Percentiles rank a stretch among this genome's conserved stretches.
Evolutionary conservation across 2,329 filamentous ascomycete species (phyloP).

Genomic region (Xylogone sp.): DNA sequence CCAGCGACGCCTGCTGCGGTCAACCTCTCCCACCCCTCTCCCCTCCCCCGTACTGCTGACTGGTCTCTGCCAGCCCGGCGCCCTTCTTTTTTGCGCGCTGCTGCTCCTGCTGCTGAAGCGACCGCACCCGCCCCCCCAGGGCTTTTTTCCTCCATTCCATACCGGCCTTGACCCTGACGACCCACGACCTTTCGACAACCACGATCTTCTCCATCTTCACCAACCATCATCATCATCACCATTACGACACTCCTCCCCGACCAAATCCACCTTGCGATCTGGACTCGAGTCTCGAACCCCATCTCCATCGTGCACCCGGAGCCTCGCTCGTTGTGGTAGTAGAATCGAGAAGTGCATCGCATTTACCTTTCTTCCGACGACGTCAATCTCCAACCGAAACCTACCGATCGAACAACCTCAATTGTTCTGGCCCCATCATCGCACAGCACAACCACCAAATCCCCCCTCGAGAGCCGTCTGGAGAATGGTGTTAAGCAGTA

Average conservation of each 20-base stretch:
- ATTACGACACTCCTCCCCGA: neutral
- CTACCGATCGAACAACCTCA: neutral
- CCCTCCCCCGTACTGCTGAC: too few species aligned
- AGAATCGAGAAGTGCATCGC: neutral
- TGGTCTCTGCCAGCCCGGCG: too few species aligned
- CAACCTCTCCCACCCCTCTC: conserved; percentile 1
- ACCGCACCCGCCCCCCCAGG: neutral
- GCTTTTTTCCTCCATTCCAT: neutral
- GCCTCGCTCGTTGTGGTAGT: too few species aligned
- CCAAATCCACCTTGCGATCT: neutral
- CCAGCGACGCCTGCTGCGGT: neutral
- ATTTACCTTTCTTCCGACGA: neutral
- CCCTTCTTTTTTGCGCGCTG: too few species aligned
- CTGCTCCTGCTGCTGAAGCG: neutral
- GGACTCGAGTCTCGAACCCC: neutral
- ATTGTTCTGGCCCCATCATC: neutral
- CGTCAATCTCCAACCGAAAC: neutral
- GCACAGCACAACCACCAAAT: neutral
- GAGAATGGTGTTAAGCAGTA: neutral
- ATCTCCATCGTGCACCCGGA: too few species aligned
- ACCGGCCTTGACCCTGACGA: neutral
- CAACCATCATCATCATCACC: neutral
- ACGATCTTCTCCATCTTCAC: neutral
- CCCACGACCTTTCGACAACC: neutral
- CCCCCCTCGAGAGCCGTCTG: neutral